phyloP scores from a whole-genome alignment of 192 early-diverging fungal species.

The Phlyctochytrium planicorne region DNA sequence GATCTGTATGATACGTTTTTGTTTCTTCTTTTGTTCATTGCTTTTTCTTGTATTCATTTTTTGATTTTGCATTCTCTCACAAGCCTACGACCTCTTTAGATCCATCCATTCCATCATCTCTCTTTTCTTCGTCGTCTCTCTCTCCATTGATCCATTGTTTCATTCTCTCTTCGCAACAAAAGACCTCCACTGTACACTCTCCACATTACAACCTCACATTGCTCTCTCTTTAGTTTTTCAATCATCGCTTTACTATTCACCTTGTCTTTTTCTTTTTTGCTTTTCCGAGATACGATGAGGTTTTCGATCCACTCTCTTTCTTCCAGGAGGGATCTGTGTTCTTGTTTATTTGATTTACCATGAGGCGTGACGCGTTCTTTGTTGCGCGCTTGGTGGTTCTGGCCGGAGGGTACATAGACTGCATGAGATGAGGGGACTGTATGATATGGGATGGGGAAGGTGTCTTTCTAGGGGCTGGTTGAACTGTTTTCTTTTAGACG shows the following conservation, averaged over 20 bases:
- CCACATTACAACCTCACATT: background rate
- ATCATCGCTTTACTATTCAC: background rate
- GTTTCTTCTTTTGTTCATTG: background rate
- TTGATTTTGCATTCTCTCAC: background rate
- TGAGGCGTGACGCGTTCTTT: too few relatives aligned
- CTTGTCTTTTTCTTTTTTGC: background rate
- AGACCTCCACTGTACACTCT: background rate
- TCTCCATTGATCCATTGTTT: background rate
- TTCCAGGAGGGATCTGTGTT: too few relatives aligned
- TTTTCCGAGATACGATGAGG: background rate
- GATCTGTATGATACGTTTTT: background rate
- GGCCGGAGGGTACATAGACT: too few relatives aligned
- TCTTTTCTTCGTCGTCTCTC: background rate
- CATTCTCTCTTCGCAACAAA: background rate
- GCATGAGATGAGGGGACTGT: too few relatives aligned
- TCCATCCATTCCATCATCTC: background rate
- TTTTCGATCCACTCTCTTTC: too few relatives aligned
- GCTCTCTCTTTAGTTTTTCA: background rate
- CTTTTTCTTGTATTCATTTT: background rate
- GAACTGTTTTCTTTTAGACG: too few relatives aligned
- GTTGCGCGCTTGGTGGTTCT: too few relatives aligned
- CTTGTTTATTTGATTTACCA: too few relatives aligned
- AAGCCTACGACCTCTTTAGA: background rate
- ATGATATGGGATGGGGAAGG: too few relatives aligned
- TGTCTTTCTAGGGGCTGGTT: too few relatives aligned